phyloP scores from a whole-genome alignment of 331 rosid species.

The Acacia concinna region DNA sequence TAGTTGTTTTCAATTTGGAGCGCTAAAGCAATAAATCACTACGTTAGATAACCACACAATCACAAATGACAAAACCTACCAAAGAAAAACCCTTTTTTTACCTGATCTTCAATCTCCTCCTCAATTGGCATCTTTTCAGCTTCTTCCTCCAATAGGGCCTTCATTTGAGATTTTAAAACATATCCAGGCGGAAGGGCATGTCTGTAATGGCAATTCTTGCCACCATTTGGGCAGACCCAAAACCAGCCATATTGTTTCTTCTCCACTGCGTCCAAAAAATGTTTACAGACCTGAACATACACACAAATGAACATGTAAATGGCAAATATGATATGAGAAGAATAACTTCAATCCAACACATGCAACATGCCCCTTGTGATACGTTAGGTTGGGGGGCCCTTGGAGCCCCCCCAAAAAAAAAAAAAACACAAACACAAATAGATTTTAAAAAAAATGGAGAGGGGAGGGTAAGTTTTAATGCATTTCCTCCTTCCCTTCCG shows the following conservation, averaged over 20 bases:
- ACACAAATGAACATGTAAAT: conserved; percentile 15
- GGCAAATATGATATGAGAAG: conserved; percentile 2
- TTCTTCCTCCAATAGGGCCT: conserved; percentile 83
- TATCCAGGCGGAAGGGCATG: conserved; percentile 96
- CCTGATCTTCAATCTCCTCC: conserved; percentile 97
- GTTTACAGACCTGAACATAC: conserved; percentile 73
- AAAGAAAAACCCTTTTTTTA: conserved; percentile 22
- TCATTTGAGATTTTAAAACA: conserved; percentile 88
- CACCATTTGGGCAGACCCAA: conserved; percentile 89
- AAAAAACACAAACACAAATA: too few relatives aligned
- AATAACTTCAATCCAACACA: conserved; percentile 4
- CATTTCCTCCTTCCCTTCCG: neutral
- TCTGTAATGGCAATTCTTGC: conserved; percentile 81
- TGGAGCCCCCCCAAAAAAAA: too few relatives aligned
- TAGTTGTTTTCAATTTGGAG: conserved; percentile 60
- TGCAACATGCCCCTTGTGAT: neutral
- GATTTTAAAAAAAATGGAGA: neutral
- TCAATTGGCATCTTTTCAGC: conserved; percentile 65
- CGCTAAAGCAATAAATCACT: conserved; percentile 54
- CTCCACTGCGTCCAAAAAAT: conserved; percentile 92
- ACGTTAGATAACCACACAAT: conserved; percentile 25
- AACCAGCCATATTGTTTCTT: conserved; percentile 99
- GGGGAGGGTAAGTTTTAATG: neutral
- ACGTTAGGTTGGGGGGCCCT: neutral
- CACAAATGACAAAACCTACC: conserved; percentile 5